Evolutionary conservation across 2,329 filamentous ascomycete genomes (phyloP).

Genomic region (Colletotrichum sp.): DNA sequence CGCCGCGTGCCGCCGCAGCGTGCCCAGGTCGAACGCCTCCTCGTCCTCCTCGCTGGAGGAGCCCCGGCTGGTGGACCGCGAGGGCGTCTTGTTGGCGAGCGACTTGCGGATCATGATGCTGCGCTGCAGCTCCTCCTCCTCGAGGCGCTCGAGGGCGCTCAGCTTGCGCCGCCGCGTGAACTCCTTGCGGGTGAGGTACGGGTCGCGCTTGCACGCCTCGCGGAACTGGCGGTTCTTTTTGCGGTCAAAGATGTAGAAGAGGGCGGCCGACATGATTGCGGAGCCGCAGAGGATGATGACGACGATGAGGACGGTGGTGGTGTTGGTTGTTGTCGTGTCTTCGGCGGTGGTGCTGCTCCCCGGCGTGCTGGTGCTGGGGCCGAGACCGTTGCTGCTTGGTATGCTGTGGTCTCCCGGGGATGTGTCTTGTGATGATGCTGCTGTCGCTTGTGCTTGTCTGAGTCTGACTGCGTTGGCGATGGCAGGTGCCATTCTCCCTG

Average conservation of each 20-base stretch:
- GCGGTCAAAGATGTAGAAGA: conserved; percentile 24
- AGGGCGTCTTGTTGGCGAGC: conserved; percentile 27
- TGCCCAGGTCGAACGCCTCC: not conserved
- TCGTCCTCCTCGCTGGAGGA: not conserved
- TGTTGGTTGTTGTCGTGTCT: not conserved
- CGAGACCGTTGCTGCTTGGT: not conserved
- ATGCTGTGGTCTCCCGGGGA: not conserved
- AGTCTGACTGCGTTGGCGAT: not conserved
- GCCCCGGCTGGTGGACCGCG: not conserved
- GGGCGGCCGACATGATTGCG: conserved; percentile 26
- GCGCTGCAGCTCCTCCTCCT: conserved; percentile 42
- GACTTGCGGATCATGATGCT: conserved; percentile 50
- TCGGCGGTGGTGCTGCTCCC: not conserved
- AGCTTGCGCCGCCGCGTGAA: conserved; percentile 29
- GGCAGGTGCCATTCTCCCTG: conserved; percentile 15
- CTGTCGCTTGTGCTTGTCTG: not conserved
- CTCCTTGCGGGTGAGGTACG: conserved; percentile 28
- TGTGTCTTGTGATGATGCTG: not conserved
- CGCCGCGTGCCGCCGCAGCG: not conserved
- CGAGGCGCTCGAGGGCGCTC: conserved; percentile 26
- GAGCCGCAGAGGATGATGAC: conserved; percentile 27
- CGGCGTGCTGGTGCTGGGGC: not conserved
- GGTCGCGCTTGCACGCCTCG: conserved; percentile 27
- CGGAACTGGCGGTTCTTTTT: conserved; percentile 27
- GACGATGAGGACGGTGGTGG: conserved; percentile 22